phyloP scores from a whole-genome alignment of 257 asterid species.

The Solanum bulbocastanum region DNA sequence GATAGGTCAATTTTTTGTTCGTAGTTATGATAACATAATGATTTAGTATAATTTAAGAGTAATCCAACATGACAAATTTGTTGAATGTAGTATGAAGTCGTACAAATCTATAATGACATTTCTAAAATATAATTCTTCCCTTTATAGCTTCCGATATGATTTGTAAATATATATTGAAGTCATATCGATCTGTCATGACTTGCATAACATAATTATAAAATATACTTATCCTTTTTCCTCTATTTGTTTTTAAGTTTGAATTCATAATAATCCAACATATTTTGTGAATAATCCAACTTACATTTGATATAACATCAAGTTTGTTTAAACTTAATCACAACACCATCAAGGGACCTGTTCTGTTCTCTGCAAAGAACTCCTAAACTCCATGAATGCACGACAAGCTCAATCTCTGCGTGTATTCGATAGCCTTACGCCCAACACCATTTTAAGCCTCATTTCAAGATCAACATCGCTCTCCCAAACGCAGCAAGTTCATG shows the following conservation, averaged over 20 bases:
- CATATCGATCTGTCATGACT: too few species aligned
- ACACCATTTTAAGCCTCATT: constrained; percentile 6
- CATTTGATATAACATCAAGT: too few species aligned
- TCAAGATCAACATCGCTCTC: constrained; percentile 20
- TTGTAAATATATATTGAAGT: too few species aligned
- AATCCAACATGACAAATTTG: background rate
- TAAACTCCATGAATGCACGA: background rate
- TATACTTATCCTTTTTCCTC: too few species aligned
- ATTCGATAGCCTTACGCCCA: background rate
- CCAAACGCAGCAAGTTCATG: constrained; percentile 53
- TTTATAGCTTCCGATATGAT: too few species aligned
- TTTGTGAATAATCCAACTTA: too few species aligned
- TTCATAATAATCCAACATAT: too few species aligned
- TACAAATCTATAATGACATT: background rate
- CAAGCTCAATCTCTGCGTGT: background rate
- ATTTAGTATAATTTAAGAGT: background rate
- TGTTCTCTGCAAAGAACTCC: background rate
- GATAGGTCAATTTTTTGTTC: background rate
- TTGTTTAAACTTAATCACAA: too few species aligned
- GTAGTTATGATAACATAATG: background rate
- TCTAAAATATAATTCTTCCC: too few species aligned
- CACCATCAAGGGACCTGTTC: background rate
- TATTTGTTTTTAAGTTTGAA: too few species aligned
- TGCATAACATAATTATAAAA: too few species aligned
- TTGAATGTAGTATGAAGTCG: background rate